Conservation (phyloP, 192 early-diverging fungal species). For the Gonapodya prolifera region DNA sequence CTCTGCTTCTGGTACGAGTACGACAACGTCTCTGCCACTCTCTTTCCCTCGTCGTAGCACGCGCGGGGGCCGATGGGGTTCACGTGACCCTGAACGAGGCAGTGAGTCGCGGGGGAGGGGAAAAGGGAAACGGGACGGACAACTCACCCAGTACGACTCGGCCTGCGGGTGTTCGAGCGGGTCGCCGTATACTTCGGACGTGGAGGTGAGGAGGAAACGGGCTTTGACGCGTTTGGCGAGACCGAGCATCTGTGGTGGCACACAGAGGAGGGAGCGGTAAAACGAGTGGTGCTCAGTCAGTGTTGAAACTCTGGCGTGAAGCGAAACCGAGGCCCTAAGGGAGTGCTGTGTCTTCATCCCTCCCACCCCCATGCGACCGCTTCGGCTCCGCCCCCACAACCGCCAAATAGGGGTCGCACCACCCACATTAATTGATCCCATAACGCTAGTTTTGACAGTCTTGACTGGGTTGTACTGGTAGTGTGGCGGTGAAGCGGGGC, state of each 20-base stretch:
- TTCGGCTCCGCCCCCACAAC: no score
- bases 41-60: constrained; percentile 80
- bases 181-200: constrained; percentile 79
- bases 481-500: constrained; percentile 76
- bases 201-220: constrained; percentile 62
- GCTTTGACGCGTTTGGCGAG: constrained; percentile 70
- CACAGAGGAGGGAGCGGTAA: no score
- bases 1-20: constrained; percentile 67
- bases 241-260: constrained; percentile 60
- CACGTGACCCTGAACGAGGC: constrained; percentile 7
- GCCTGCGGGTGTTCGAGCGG: constrained; percentile 74
- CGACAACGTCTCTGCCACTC: constrained; percentile 69
- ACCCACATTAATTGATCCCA: constrained; percentile 60
- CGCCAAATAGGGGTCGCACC: no score
- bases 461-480: constrained; percentile 80
- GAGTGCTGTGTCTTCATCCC: not conserved
- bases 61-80: constrained; percentile 67
- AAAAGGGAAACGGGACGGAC: no score
- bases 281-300: no score
- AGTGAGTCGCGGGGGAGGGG: no score
- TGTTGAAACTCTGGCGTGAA: no score
- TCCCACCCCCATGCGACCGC: not conserved
- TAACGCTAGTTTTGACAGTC: constrained; percentile 69
- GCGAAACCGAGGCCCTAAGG: no score
- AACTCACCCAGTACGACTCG: constrained; percentile 65